These are phyloP conservation scores for Cucurbitaria berberidis DNA, from an alignment of 2,329 filamentous ascomycete species.

Conservation along the genomic window DNA sequence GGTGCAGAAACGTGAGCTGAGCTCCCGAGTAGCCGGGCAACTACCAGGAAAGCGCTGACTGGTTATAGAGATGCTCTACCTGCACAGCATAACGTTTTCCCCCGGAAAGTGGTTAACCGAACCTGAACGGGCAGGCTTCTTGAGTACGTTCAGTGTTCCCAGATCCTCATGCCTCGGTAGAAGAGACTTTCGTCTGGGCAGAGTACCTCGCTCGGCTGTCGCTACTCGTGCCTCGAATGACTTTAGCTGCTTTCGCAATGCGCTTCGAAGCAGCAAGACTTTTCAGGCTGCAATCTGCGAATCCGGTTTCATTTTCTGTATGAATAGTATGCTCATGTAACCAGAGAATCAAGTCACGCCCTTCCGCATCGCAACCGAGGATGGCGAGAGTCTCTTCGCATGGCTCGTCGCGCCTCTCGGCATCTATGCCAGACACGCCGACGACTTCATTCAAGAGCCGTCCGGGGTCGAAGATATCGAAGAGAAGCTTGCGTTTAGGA, in stretches of 20 bases:
- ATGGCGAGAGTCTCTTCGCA: constrained; percentile 80
- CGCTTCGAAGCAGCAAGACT: background rate
- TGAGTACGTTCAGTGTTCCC: constrained; percentile 32
- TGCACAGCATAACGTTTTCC: constrained; percentile 45
- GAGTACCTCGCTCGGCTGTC: background rate
- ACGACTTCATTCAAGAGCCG: constrained; percentile 63
- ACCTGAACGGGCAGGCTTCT: constrained; percentile 46
- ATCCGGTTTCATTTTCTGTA: background rate
- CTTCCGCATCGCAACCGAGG: constrained; percentile 75
- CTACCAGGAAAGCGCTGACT: constrained; percentile 8
- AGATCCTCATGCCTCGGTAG: background rate
- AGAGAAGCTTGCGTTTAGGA: constrained; percentile 55
- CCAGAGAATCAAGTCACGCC: constrained; percentile 84
- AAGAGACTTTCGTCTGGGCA: background rate
- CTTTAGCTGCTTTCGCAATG: background rate
- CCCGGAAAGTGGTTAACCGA: constrained; percentile 45
- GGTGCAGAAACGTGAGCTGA: constrained; percentile 45
- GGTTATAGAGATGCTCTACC: constrained; percentile 41
- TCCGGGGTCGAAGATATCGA: constrained; percentile 52
- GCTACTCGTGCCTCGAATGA: background rate
- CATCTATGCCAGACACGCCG: constrained; percentile 73
- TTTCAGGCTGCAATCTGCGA: too few relatives aligned
- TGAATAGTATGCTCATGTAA: background rate
- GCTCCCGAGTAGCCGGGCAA: background rate
- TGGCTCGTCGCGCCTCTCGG: constrained; percentile 88